Conservation (phyloP, 1,284 basidiomycete species). For the Ustilago loliicola region DNA sequence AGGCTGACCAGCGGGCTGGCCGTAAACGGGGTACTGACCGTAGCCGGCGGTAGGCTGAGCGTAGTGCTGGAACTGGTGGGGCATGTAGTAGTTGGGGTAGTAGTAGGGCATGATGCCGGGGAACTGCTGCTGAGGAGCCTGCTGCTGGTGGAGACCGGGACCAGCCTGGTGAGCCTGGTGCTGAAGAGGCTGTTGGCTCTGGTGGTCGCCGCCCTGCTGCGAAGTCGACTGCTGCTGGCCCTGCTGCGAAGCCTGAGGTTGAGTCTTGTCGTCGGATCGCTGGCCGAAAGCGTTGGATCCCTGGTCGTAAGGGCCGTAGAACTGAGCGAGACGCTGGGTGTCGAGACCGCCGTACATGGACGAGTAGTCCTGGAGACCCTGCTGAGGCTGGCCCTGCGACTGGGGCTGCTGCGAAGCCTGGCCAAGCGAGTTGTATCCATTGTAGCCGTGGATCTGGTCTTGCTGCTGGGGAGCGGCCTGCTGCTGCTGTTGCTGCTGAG, state of each 20-base stretch:
- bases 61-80: constrained; percentile 71
- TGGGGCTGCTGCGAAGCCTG: constrained; percentile 43
- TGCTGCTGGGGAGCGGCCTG: constrained; percentile 34
- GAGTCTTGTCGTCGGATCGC: constrained; percentile 51
- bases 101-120: constrained; percentile 70
- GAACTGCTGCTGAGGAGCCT: constrained; percentile 65
- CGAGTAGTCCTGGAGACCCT: constrained; percentile 55
- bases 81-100: constrained; percentile 71
- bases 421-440: constrained; percentile 51
- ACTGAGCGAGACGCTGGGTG: constrained; percentile 62
- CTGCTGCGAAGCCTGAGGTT: constrained; percentile 44
- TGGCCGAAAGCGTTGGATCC: constrained; percentile 52
- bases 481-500: no score
- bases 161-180: constrained; percentile 51
- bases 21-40: constrained; percentile 70
- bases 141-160: constrained; percentile 58
- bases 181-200: constrained; percentile 49
- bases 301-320: constrained; percentile 66
- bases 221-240: constrained; percentile 50
- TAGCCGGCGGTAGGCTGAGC: constrained; percentile 67
- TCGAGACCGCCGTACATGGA: constrained; percentile 66
- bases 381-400: constrained; percentile 47
- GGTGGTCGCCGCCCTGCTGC: constrained; percentile 39
- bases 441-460: constrained; percentile 56
- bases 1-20: constrained; percentile 60